Evolutionary conservation across 2,329 filamentous ascomycete genomes (phyloP).

Genomic region (Trichoderma sp.): DNA sequence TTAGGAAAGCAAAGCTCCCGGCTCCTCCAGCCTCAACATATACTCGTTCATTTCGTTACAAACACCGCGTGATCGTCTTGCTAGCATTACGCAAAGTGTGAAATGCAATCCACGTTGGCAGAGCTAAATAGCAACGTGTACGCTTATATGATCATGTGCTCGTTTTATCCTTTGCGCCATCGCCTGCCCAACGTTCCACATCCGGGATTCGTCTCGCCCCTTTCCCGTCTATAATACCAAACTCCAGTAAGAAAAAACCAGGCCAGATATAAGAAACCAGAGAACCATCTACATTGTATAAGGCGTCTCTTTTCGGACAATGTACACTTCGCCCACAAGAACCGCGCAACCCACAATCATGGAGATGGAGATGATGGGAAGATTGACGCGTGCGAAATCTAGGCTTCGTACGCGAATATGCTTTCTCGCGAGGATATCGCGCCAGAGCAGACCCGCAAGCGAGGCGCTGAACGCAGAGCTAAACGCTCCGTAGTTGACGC

Average conservation of each 20-base stretch:
- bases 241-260: neutral
- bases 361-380: conserved; percentile 69
- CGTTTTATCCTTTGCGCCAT: no score
- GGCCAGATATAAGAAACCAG: neutral
- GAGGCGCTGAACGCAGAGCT: conserved; percentile 73
- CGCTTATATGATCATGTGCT: no score
- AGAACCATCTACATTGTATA: neutral
- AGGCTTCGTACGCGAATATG: conserved; percentile 64
- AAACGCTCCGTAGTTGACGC: conserved; percentile 75
- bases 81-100: no score
- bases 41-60: no score
- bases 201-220: no score
- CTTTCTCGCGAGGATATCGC: conserved; percentile 69
- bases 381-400: conserved; percentile 69
- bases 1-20: no score
- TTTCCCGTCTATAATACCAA: no score
- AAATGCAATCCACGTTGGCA: no score
- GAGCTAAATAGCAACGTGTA: no score
- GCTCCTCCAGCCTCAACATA: no score
- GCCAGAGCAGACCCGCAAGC: conserved; percentile 71
- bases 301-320: conserved; percentile 39
- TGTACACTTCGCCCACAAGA: conserved; percentile 65
- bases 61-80: no score
- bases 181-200: no score
- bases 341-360: conserved; percentile 67